Evolutionary conservation across 371 early-diverging fungal species (phyloP).

Genomic region (Mortierella sp.): DNA sequence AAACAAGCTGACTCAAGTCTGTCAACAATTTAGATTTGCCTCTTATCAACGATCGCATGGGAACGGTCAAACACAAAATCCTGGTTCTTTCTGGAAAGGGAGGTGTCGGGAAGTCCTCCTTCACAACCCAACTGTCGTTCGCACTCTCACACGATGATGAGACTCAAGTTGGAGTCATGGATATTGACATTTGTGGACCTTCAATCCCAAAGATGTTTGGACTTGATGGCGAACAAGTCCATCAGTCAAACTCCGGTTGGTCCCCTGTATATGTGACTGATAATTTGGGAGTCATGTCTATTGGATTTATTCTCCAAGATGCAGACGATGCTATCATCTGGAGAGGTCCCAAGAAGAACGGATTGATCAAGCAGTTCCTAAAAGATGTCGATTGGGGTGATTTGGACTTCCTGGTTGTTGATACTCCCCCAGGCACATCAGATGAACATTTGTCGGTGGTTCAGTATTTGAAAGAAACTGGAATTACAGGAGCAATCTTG

Average conservation of each 20-base stretch:
- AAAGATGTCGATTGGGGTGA: conserved; percentile 96
- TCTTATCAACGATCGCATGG: conserved; percentile 78
- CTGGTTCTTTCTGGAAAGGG: conserved; percentile 99
- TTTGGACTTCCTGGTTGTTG: conserved; percentile 95
- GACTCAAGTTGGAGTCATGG: conserved; percentile 92
- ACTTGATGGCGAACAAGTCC: conserved; percentile 88
- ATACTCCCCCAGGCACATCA: conserved; percentile 99
- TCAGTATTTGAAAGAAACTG: conserved; percentile 81
- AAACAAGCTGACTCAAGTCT: conserved; percentile 14
- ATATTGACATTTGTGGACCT: conserved; percentile 99
- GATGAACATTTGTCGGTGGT: conserved; percentile 97
- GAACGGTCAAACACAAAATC: conserved; percentile 81
- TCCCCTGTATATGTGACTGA: conserved; percentile 93
- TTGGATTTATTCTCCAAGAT: conserved; percentile 94
- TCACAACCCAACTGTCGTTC: conserved; percentile 85
- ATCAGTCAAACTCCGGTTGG: conserved; percentile 88
- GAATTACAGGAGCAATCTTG: conserved; percentile 92
- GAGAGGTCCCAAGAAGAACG: conserved; percentile 98
- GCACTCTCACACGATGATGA: conserved; percentile 77
- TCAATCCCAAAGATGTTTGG: conserved; percentile 97
- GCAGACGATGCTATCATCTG: conserved; percentile 97
- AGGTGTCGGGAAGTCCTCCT: conserved; percentile 97
- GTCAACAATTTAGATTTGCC: conserved; percentile 69
- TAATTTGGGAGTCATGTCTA: conserved; percentile 93
- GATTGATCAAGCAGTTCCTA: conserved; percentile 97